Evolutionary conservation across 2,329 filamentous ascomycete species (phyloP).

Genomic region (Cucurbitaria berberidis): DNA sequence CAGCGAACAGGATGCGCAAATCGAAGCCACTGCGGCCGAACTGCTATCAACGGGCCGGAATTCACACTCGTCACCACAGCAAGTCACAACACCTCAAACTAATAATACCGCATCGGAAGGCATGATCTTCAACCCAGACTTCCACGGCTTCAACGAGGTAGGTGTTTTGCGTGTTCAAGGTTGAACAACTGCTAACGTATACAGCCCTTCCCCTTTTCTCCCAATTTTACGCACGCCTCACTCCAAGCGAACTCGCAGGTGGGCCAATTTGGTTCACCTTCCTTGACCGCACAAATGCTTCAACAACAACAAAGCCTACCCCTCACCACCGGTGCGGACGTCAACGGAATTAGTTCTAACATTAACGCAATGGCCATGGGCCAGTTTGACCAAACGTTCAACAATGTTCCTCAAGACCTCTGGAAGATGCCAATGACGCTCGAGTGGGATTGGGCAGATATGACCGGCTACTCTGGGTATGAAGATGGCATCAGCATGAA

Average conservation of each 20-base stretch:
- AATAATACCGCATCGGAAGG: constrained; percentile 18
- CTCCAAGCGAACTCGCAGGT: constrained; percentile 38
- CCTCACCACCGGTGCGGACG: constrained; percentile 29
- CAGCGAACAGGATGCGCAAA: constrained; percentile 55
- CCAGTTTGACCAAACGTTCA: constrained; percentile 78
- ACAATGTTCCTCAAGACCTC: constrained; percentile 79
- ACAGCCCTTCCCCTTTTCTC: constrained; percentile 49
- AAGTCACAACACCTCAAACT: constrained; percentile 26
- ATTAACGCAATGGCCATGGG: constrained; percentile 45
- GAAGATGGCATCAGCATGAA: constrained; percentile 50
- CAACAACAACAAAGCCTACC: constrained; percentile 34
- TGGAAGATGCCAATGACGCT: constrained; percentile 97
- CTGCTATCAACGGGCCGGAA: constrained; percentile 40
- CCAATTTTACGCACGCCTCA: constrained; percentile 49
- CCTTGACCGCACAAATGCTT: constrained; percentile 39
- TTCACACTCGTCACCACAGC: constrained; percentile 37
- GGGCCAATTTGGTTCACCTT: constrained; percentile 39
- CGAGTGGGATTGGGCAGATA: constrained; percentile 81
- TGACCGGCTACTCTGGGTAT: constrained; percentile 46
- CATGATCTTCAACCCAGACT: constrained; percentile 45
- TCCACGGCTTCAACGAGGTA: constrained; percentile 48
- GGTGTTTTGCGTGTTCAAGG: background rate
- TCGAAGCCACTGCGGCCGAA: constrained; percentile 46
- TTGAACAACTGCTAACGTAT: constrained; percentile 17
- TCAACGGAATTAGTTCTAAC: constrained; percentile 30